Evolutionary conservation across 1,284 basidiomycete species (phyloP), one percentile per base, ranked within the genome.

Genomic region (Meripilus lineatus): DNA sequence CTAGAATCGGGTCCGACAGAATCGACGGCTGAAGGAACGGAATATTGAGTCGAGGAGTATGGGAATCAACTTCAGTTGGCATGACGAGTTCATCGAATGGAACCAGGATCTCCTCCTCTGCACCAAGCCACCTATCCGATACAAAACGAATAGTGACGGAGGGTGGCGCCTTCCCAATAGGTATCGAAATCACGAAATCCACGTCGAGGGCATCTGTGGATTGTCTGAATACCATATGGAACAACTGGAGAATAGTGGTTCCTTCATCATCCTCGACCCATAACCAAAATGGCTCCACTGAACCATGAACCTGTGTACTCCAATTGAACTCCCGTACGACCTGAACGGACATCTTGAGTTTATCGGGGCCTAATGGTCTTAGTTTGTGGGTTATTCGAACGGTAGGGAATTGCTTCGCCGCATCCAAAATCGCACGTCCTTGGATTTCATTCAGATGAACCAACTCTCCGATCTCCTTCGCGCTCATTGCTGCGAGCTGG

Each of bases 111-210:
- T 86, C 80, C 45, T 89, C 81, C 54, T 97, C 93, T 5, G 93
- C 88, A 7, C 93, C 93, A 49, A 97, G 73, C 97, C 97, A 99
- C 50, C 81, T 77, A 63, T 98, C 93, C 1, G 93, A 98, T 34
- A 94, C 77, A 51, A 85, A 84, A 21, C 88, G 81, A 40, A 97
- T 72, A 4, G 75, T 79, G 38, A 91, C 66, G 14, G 75, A 83
- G 10, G 80, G 66, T 0, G 80, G 79, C 6, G 72, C 68, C 28
- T 71, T 67, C 11, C 74, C 74, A 22, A 71, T 64, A 3, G 80
- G 71, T 42, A 95, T 75, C 0, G 89, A 79, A 36, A 96, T 80
- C 42, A 90, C 70, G 57, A 97, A 95, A 37, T 92, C 84, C n/a
- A 87, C 65, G 41, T 83, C 72, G 32, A 91, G 49, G 13, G 58